These are phyloP conservation scores for Aspergillus quadricinctus DNA, from an alignment of 2,329 filamentous ascomycete species.

Conservation along the genomic window DNA sequence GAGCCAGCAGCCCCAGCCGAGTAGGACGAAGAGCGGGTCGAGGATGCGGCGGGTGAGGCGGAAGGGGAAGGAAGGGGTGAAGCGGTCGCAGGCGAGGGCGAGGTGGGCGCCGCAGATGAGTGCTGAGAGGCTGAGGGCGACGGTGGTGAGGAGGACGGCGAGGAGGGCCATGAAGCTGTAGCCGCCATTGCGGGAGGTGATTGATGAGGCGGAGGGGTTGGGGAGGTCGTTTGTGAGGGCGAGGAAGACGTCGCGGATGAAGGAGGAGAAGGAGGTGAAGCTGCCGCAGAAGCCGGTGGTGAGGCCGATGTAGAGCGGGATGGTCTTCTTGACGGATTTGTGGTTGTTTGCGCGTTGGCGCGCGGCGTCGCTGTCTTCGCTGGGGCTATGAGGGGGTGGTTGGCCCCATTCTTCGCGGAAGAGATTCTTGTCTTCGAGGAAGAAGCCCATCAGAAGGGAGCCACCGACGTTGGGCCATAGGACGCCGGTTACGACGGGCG, in stretches of 20 bases:
- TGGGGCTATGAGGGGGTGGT: not conserved
- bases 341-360: conserved; percentile 47
- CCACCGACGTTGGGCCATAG: conserved; percentile 88
- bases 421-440: conserved; percentile 71
- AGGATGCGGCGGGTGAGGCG: conserved; percentile 54
- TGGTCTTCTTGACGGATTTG: conserved; percentile 69
- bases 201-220: conserved; percentile 43
- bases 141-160: conserved; percentile 68
- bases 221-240: conserved; percentile 71
- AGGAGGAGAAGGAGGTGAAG: conserved; percentile 84
- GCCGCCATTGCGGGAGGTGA: conserved; percentile 60
- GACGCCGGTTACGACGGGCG: conserved; percentile 68
- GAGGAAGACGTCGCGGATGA: conserved; percentile 75
- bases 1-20: conserved; percentile 73
- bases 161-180: conserved; percentile 79
- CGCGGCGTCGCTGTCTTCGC: conserved; percentile 21
- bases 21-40: conserved; percentile 59
- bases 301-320: conserved; percentile 82
- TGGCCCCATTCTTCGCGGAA: conserved; percentile 65
- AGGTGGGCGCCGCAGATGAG: conserved; percentile 71
- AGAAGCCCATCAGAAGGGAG: conserved; percentile 77
- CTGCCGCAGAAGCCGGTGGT: conserved; percentile 85
- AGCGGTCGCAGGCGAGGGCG: conserved; percentile 57
- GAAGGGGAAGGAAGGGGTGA: conserved; percentile 60
- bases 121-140: conserved; percentile 65